Percentiles rank a stretch among this genome's conserved stretches.
These are phyloP conservation scores for Tagetes erecta DNA, from an alignment of 129 eudicot genomes.

Conservation along the genomic window DNA sequence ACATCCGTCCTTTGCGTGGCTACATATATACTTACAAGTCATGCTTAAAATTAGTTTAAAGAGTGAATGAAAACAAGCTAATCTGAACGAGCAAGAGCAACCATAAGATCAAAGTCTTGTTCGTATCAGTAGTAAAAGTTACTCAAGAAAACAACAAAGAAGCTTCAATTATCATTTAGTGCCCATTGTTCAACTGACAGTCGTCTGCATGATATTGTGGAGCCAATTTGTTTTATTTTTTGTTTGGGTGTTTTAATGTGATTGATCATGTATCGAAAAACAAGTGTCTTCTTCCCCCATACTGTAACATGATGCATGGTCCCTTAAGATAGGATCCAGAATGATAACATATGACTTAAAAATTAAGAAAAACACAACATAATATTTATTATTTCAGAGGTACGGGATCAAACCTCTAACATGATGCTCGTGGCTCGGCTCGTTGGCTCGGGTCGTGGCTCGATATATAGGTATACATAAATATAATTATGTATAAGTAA, in stretches of 20 bases:
- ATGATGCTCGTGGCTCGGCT: background rate
- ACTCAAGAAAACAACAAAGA: conserved; percentile 23
- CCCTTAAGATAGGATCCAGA: background rate
- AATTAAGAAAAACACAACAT: too few relatives aligned
- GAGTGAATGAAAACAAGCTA: background rate
- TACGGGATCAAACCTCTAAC: background rate
- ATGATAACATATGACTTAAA: background rate
- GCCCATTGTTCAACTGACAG: conserved; percentile 15
- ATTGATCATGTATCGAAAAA: background rate
- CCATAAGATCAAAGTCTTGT: conserved; percentile 5
- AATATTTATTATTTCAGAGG: too few relatives aligned
- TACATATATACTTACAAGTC: too few relatives aligned
- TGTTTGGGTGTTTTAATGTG: conserved; percentile 10
- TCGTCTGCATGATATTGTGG: background rate
- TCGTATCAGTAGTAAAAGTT: background rate
- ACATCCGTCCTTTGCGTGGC: too few relatives aligned
- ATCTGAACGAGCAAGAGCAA: background rate
- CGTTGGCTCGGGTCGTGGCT: too few relatives aligned
- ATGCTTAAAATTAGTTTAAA: background rate
- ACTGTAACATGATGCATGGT: conserved; percentile 8
- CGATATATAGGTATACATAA: too few relatives aligned
- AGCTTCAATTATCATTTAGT: conserved; percentile 1
- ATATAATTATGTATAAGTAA: too few relatives aligned
- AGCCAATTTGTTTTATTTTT: conserved; percentile 19
- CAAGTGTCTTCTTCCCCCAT: conserved; percentile 7